Conservation (phyloP, 306 rosid genomes). For the Hylodesmum podocarpum region DNA sequence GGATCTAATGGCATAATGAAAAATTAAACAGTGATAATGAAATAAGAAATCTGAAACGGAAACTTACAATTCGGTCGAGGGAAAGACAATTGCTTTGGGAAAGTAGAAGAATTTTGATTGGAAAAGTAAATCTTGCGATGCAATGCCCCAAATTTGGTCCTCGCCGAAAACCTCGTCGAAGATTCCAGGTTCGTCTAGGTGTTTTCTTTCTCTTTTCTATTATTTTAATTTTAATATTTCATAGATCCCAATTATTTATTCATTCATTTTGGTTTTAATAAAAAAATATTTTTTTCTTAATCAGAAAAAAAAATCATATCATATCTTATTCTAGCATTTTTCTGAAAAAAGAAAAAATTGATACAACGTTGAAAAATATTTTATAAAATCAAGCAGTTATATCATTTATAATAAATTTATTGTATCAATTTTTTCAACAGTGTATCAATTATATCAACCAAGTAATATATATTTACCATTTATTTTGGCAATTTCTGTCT, state of each 20-base stretch:
- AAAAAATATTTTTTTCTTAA: no score
- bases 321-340: no score
- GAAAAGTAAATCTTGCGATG: neutral
- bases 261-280: neutral
- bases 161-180: conserved; percentile 20
- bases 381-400: no score
- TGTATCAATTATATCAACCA: no score
- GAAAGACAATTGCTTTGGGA: neutral
- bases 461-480: no score
- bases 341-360: no score
- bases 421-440: no score
- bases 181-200: conserved; percentile 26
- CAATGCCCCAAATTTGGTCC: conserved; percentile 22
- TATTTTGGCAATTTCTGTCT: no score
- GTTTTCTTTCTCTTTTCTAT: neutral
- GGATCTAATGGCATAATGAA: neutral
- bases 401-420: no score
- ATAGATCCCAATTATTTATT: neutral
- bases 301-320: no score
- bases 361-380: no score
- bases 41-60: neutral
- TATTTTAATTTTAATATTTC: neutral
- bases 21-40: neutral
- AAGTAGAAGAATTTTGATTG: neutral
- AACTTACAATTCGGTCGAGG: conserved; percentile 25